Conservation (phyloP, 495 filamentous ascomycete species). For the Penicillium maclennaniae region DNA sequence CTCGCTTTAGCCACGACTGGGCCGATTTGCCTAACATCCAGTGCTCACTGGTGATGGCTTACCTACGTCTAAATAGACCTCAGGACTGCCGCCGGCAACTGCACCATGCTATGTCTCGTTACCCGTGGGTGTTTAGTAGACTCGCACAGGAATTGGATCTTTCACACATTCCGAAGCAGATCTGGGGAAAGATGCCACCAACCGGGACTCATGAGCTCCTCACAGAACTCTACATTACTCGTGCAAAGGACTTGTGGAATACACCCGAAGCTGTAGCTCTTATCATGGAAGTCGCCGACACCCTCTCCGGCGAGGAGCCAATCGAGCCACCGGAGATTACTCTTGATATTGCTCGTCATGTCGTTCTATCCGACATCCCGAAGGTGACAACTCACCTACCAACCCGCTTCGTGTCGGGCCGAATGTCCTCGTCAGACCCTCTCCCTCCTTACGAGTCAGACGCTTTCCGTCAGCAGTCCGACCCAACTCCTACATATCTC, state of each 20-base stretch:
- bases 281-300: constrained; percentile 67
- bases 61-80: constrained; percentile 63
- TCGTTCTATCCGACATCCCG: constrained; percentile 71
- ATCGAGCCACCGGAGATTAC: constrained; percentile 51
- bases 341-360: constrained; percentile 68
- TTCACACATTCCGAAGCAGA: constrained; percentile 62
- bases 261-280: constrained; percentile 67
- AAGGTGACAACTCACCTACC: constrained; percentile 43
- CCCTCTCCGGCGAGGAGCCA: constrained; percentile 36
- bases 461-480: constrained; percentile 37
- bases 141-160: constrained; percentile 75
- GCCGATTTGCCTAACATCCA: constrained; percentile 58
- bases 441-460: constrained; percentile 45
- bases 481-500: constrained; percentile 36
- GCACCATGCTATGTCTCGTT: constrained; percentile 58
- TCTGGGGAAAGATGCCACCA: constrained; percentile 76
- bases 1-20: constrained; percentile 50
- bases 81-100: constrained; percentile 61
- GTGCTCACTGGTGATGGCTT: constrained; percentile 70
- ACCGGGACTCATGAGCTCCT: constrained; percentile 67
- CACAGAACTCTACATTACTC: constrained; percentile 72
- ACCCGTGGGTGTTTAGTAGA: constrained; percentile 76
- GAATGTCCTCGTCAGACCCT: constrained; percentile 44
- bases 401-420: constrained; percentile 36
- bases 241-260: constrained; percentile 87